Percentiles rank a stretch among this genome's conserved stretches.
phyloP scores from a whole-genome alignment of 805 yeast species.

The Nakazawaea ambrosiae region DNA sequence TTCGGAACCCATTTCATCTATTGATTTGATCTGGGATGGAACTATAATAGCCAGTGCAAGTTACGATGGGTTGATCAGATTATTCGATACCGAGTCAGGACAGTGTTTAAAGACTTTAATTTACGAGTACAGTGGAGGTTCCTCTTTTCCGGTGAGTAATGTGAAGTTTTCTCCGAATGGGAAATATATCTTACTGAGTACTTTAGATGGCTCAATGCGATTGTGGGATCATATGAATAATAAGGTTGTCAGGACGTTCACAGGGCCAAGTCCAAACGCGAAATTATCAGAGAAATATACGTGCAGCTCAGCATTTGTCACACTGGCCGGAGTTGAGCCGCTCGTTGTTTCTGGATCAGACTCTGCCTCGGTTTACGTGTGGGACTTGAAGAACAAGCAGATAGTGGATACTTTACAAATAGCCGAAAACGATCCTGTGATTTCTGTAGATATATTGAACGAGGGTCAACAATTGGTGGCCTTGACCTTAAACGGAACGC shows the following conservation, averaged over 20 bases:
- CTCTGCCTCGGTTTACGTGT: slow-evolving; percentile 41
- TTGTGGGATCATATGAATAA: slow-evolving; percentile 86
- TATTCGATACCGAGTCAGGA: slow-evolving; percentile 84
- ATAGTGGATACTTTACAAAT: slow-evolving; percentile 26
- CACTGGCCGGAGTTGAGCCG: slow-evolving; percentile 24
- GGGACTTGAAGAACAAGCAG: slow-evolving; percentile 62
- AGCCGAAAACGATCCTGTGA: slow-evolving; percentile 22
- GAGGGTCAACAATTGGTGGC: slow-evolving; percentile 30
- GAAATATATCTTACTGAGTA: slow-evolving; percentile 65
- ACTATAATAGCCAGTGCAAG: slow-evolving; percentile 81
- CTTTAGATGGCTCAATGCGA: slow-evolving; percentile 72
- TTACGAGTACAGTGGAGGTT: slow-evolving; percentile 65
- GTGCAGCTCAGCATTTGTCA: slow-evolving; percentile 47
- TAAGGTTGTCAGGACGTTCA: slow-evolving; percentile 64
- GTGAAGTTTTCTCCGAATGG: slow-evolving; percentile 79
- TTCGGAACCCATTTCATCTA: slow-evolving; percentile 77
- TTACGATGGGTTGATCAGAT: slow-evolving; percentile 82
- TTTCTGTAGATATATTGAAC: slow-evolving; percentile 32
- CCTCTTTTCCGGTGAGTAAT: slow-evolving; percentile 70
- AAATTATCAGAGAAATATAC: slow-evolving; percentile 42
- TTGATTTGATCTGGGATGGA: slow-evolving; percentile 72
- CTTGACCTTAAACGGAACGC: slow-evolving; percentile 22
- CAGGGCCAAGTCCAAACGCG: slow-evolving; percentile 9
- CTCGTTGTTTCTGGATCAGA: slow-evolving; percentile 59
- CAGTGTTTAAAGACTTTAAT: slow-evolving; percentile 88